Evolutionary conservation across 2,329 filamentous ascomycete genomes (phyloP).

Genomic region (Epichloe amarillans): DNA sequence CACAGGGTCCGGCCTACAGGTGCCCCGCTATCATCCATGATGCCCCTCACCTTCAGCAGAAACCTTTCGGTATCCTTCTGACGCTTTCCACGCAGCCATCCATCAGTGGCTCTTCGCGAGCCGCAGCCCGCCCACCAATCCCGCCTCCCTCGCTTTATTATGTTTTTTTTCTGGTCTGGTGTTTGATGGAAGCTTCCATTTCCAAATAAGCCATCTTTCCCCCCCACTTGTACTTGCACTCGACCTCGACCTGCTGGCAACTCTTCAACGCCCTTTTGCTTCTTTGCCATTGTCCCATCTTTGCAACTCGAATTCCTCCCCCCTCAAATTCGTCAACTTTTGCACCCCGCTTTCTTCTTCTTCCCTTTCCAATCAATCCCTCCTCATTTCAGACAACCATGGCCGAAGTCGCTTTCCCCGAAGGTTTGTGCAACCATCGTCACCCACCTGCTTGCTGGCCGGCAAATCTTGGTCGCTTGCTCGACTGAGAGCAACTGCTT

Average conservation of each 20-base stretch:
- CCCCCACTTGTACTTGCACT: background rate
- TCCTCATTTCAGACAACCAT: conserved; percentile 8
- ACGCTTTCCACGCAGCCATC: conserved; percentile 5
- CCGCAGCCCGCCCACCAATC: conserved; percentile 3
- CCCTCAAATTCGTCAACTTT: too few relatives aligned
- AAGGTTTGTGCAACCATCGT: conserved; percentile 18
- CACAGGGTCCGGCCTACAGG: too few relatives aligned
- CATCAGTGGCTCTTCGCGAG: background rate
- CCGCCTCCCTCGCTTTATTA: background rate
- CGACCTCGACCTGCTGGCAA: background rate
- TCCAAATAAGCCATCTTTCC: background rate
- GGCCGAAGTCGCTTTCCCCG: conserved; percentile 22
- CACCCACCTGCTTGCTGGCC: background rate
- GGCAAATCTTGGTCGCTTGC: background rate
- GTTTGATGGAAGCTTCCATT: background rate
- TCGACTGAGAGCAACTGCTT: background rate
- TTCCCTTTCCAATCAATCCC: background rate
- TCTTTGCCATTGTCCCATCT: background rate
- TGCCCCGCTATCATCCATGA: too few relatives aligned
- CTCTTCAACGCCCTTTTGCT: background rate
- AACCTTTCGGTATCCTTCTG: conserved; percentile 7
- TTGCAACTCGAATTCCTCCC: background rate
- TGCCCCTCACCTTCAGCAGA: background rate
- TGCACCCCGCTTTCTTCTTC: conserved; percentile 1
- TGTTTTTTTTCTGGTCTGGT: too few relatives aligned